Conservation (phyloP, 78 protist species). For the Dictyostelium citrinum region DNA sequence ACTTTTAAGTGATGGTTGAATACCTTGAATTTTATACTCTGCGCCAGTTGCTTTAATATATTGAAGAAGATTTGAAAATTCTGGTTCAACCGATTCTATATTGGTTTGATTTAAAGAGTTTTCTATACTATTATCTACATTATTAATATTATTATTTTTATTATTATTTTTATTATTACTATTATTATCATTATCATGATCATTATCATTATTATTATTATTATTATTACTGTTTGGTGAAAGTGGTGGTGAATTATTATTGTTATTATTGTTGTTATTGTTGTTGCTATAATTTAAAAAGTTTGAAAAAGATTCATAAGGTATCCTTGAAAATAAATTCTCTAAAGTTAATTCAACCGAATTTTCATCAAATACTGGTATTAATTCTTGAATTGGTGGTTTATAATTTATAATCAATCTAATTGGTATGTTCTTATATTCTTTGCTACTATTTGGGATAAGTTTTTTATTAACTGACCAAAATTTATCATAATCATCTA, state of each 20-base stretch:
- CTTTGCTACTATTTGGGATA: conserved; percentile 1
- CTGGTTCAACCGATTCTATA: neutral
- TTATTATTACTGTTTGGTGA: neutral
- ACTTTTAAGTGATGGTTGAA: conserved; percentile 42
- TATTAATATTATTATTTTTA: neutral
- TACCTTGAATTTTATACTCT: conserved; percentile 49
- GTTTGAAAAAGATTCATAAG: neutral
- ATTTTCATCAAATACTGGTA: conserved; percentile 36
- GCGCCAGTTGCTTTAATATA: neutral
- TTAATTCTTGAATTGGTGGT: conserved; percentile 56
- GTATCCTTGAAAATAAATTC: neutral
- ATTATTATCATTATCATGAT: neutral
- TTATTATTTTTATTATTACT: neutral
- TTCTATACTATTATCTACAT: conserved; percentile 1
- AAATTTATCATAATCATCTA: conserved; percentile 73
- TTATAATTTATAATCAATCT: conserved; percentile 32
- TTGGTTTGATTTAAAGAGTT: neutral
- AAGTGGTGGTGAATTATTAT: neutral
- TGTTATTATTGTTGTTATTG: neutral
- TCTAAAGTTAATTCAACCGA: conserved; percentile 20
- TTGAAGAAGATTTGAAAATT: conserved; percentile 21
- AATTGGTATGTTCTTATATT: conserved; percentile 66
- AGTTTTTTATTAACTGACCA: conserved; percentile 66
- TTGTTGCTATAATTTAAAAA: neutral
- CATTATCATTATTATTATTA: conserved; percentile 10